Evolutionary conservation across 441 rosid genomes (phyloP), one percentile per base, ranked within the genome.

Genomic region (Flueggea neowawraea): DNA sequence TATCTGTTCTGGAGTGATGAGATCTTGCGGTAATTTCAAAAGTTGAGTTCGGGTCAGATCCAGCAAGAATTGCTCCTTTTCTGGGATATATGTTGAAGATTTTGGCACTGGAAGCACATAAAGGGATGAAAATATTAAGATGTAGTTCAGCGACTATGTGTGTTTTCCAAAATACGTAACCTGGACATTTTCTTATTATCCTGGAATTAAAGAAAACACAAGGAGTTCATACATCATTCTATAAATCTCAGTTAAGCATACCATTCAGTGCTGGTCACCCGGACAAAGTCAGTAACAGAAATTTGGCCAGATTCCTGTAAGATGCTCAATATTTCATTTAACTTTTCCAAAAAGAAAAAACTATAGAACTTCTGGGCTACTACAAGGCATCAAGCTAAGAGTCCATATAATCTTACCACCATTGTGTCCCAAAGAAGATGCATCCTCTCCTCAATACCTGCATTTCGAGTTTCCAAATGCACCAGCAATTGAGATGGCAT

Each of bases 361-460:
- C 50, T 10, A 47, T 47, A 4, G 5, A 4, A 47, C 12, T 47
- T 0, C 9, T 4, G 5, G 39, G 41, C 9, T 36, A 8, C 4
- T 36, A 0, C 41, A 36, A 36, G 41, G 6, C 41, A 64, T 50
- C 12, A 31, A 60, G 63, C 53, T 32, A 61, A 52, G 36, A 48
- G 51, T 14, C 12, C 17, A 57, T 4, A 57, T 62, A 36, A 62
- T 60, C 99, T 76, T 82, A 95, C 96, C 98, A 91, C 99, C 97
- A 95, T 83, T 0, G 88, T 82, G 73, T 91, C 93, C 98, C 98
- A 95, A 69, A 88, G 75, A 68, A 95, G 81, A 75, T 95, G 99
- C 98, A 95, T 95, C 76, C 98, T 88, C 80, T 95, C 98, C 75
- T 95, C 99, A 55, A 95, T 78, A 67, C 97, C 98, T 90, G 66